Base-by-base conservation (phyloP, 495 filamentous ascomycete genomes). In the Margaritispora aquatica region DNA sequence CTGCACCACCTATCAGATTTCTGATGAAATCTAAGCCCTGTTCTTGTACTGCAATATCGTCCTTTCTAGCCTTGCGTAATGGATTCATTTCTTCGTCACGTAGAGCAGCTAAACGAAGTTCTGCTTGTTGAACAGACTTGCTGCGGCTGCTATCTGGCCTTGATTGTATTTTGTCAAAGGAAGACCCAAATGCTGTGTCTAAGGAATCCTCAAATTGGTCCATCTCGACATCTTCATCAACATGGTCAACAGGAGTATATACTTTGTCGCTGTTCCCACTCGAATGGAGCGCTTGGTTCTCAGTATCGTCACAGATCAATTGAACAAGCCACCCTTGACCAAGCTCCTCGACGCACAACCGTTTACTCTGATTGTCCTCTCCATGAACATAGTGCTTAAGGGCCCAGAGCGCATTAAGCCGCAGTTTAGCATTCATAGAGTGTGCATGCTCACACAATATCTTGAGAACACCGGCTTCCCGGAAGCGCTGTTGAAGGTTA, bases 341-440 rank as follows among this genome's bases (percentile, higher is more conserved):
- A 3, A 97, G 76, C 58, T 88, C 86, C 47, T 93, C 84, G 23
- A 97, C 74, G 49, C 88, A 85, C 49, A 78, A 80, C 63, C 85
- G 85, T 71, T 92, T 94, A 53, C 88, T 75, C 17, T 86, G 81
- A 50, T 84, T 83, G 22, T 80, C 74, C 1, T 87, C 80, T 26
- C 80, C 79, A 46, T 84, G 77, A 7, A 94, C 86, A 26, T 96
- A 73, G 71, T 96, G 89, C 66, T 97, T 97, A 49, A 98, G 76
- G 20, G 90, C 91, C 94, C 94, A 97, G 10, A 98, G 71, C 9
- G 90, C 88, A 61, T 90, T 88, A 13, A 94, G 76, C 48, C 88
- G 81, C 41, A 97, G 71, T 23, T 82, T 83, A 5, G 84, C 77
- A 65, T 90, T 86, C 55, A 79, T 73, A 2, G 88, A 91, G 69